A percentile compares a stretch with the other conserved stretches of the same genome.
Conservation (phyloP, 495 filamentous ascomycete genomes). For the Sporormia fimetaria region DNA sequence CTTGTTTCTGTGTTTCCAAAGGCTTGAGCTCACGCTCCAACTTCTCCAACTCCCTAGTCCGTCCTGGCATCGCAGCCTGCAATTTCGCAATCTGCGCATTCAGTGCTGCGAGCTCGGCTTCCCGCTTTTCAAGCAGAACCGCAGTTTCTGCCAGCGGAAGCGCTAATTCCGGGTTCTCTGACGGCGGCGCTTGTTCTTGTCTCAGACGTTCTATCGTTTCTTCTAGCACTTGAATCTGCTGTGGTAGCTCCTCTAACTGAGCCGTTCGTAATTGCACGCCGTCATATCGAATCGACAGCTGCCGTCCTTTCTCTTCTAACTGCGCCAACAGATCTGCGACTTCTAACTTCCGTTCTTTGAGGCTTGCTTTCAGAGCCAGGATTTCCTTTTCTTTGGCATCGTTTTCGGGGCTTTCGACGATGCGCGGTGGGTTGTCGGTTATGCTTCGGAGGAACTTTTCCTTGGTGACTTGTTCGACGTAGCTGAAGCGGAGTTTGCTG, state of each 20-base stretch:
- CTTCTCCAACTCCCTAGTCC: conserved; percentile 59
- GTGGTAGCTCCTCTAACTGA: conserved; percentile 49
- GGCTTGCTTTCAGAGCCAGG: conserved; percentile 55
- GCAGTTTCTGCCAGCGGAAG: conserved; percentile 51
- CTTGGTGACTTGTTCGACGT: conserved; percentile 70
- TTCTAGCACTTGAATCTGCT: conserved; percentile 51
- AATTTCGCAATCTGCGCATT: conserved; percentile 58
- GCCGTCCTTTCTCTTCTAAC: conserved; percentile 56
- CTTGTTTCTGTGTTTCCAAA: conserved; percentile 59
- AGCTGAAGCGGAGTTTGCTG: conserved; percentile 91
- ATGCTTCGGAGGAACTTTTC: conserved; percentile 69
- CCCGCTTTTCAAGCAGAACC: conserved; percentile 45
- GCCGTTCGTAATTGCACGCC: conserved; percentile 50
- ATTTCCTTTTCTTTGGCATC: conserved; percentile 64
- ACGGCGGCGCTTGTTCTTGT: conserved; percentile 36
- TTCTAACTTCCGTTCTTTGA: conserved; percentile 69
- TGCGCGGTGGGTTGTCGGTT: conserved; percentile 74
- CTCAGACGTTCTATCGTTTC: conserved; percentile 43
- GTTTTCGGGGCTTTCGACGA: conserved; percentile 75
- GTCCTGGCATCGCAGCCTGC: conserved; percentile 53
- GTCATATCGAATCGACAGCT: conserved; percentile 50
- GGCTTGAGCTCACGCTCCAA: conserved; percentile 59
- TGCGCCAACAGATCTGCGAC: conserved; percentile 60
- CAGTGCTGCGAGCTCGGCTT: conserved; percentile 51
- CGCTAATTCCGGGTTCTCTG: conserved; percentile 33